Evolutionary conservation across 345 rosid species (phyloP), one percentile per base, ranked within the genome.

Genomic region (Barbarea vulgaris): DNA sequence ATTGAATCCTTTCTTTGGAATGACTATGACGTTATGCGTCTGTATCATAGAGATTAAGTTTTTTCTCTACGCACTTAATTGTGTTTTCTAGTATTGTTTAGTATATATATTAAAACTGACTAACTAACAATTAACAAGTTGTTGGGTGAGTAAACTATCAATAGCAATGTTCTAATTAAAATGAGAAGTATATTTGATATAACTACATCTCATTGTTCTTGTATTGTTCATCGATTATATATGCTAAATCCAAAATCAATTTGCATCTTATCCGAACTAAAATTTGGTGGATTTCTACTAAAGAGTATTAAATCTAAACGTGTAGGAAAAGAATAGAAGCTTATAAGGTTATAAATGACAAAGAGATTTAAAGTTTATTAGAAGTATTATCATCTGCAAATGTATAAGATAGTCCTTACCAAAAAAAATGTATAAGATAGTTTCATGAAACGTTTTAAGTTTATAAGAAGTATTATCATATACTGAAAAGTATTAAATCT

Each of bases 121-220:
- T 24, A 53, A 61, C n/a, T n/a, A n/a, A 64, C 3, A 30, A n/a
- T n/a, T 39, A 39, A 48, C 6, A 31, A 31, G 30, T 48, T 31
- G 30, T 30, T 64, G 41, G 30, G 46, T 65, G 8, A 13, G 46
- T 64, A 50, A 50, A 33, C 46, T 31, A 50, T 64, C 55, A 64
- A 28, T 64, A 4, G 4, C 55, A 46, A 46, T 44, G 33, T 64
- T 64, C 27, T n/a, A n/a, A n/a, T n/a, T n/a, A 30, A n/a, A 56
- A 2, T 9, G 21, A 9, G 7, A 25, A 22, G 14, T 50, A 21
- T 21, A 1, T 33, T 22, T 42, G 1, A 51, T 52, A 11, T 21
- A 50, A 50, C 41, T 36, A 36, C 12, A 36, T 9, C 12, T 36
- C 21, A 30, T 17, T 31, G 31, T 31, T 27, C 4, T 27, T 27